Evolutionary conservation across 192 early-diverging fungal species (phyloP), one percentile per base, ranked within the genome.

Genomic region (Entomortierella chlamydospora): DNA sequence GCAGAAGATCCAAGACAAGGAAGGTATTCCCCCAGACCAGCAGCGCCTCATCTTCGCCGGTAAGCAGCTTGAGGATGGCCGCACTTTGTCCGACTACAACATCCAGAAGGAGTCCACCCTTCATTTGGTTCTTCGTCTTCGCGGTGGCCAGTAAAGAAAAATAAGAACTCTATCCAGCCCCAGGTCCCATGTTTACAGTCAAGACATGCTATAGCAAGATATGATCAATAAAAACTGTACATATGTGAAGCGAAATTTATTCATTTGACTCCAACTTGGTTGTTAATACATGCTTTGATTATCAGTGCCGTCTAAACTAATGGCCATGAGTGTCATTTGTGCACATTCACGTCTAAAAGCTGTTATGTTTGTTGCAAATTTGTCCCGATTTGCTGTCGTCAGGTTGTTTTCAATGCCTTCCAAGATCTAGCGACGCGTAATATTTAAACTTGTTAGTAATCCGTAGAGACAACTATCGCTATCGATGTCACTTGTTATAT

Each of bases 51-150:
- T 57, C 29, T 57, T 57, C 31, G 55, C 55, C 20, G 55, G 55
- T 7, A 57, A 57, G 20, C 55, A 57, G 55, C 55, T 57, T 20
- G 55, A 57, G 31, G 55, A 57, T 33, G 55, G 55, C 31, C 55
- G 55, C 31, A 57, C 55, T 15, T 22, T 57, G 6, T 57, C 55
- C 20, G 55, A 57, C 55, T 57, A 57, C 20, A 91, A 93, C 76
- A 91, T 93, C 53, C 90, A 89, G 74, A 90, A 90, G 83, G 89
- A 92, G 67, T 89, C 89, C 31, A 90, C 91, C 54, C 83, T 93
- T 41, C 89, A 91, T 81, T 70, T 92, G 30, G 90, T 92, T 11
- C 81, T 93, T 11, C 88, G 90, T 76, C 87, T 92, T 45, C 86
- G 91, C 56, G 89, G 83, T 67, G 86, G 87, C 83, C 90, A 88